Base-by-base conservation (phyloP, 164 flowering plant species). In the Aristolochia californica region DNA sequence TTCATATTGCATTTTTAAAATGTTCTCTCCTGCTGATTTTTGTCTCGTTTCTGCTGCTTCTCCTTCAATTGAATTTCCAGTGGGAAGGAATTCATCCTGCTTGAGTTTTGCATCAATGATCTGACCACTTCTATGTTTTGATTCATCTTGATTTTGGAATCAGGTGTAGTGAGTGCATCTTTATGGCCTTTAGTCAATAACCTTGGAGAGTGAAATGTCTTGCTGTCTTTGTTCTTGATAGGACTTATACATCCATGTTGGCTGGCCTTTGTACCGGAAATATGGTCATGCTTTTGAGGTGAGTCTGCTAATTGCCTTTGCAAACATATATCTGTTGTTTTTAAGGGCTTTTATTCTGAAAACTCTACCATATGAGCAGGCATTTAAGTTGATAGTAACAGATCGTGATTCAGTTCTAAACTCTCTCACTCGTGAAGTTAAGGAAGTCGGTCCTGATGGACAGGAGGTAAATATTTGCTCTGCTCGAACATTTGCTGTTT, bases 201-300 rank as follows among this genome's bases (percentile, higher is more conserved):
- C n/a, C n/a, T 5, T 47, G 49, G 49, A 16, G 15, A 20, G 18
- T 17, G n/a, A 16, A 21, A 1, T 49, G 44, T 57, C 15, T 20
- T 22, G 25, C 18, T 11, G 5, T 23, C 45, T 38, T 70, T 54
- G 34, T 57, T 54, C 45, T 14, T 70, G 50, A 34, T 80, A 93
- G 96, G 99, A 93, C 44, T 64, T 93, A 54, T 89, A 93, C 58
- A 66, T 89, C 56, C 83, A 84, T 66, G 76, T 93, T 55, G 96
- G 88, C n/a, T 93, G 99, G 97, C 99, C 99, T 47, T 63, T 93
- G 34, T 93, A 87, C 70, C 71, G 83, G 62, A 93, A 83, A 67
- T 81, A 87, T 83, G 91, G 91, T 13, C 99, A 89, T 83, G 97
- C 99, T 65, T 87, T 87, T 78, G 99, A 93, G 93, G 96, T 85